Evolutionary conservation across 257 asterid genomes (phyloP).

Genomic region (Lithospermum erythrorhizon): DNA sequence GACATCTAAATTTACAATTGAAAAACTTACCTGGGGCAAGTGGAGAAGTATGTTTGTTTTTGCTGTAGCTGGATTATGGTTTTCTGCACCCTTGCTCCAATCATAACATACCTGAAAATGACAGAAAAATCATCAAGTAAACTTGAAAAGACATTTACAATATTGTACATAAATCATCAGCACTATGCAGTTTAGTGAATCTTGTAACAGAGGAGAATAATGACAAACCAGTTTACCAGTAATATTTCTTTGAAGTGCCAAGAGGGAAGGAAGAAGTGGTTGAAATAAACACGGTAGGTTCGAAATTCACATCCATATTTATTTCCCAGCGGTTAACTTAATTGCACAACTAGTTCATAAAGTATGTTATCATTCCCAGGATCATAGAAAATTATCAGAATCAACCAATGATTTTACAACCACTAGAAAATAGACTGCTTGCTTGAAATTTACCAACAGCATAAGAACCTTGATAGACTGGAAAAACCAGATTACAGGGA

Average conservation of each 20-base stretch:
- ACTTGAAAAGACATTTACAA: background rate
- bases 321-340: background rate
- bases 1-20: background rate
- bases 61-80: conserved; percentile 83
- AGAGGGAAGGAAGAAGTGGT: background rate
- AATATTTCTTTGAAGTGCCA: background rate
- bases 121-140: background rate
- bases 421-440: too few species aligned
- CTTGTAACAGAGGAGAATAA: background rate
- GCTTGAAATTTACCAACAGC: background rate
- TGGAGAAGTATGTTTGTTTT: conserved; percentile 63
- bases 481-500: background rate
- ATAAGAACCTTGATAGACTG: background rate
- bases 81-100: conserved; percentile 99
- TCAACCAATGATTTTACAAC: background rate
- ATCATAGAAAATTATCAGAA: too few species aligned
- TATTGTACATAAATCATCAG: background rate
- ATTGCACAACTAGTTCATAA: background rate
- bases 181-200: background rate
- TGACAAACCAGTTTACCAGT: background rate
- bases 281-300: background rate
- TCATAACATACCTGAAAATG: conserved; percentile 66
- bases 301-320: background rate
- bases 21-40: conserved; percentile 53
- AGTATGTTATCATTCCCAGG: background rate